Conservation (phyloP, 805 yeast genomes). For the Saccharomycopsis lassenensis region DNA sequence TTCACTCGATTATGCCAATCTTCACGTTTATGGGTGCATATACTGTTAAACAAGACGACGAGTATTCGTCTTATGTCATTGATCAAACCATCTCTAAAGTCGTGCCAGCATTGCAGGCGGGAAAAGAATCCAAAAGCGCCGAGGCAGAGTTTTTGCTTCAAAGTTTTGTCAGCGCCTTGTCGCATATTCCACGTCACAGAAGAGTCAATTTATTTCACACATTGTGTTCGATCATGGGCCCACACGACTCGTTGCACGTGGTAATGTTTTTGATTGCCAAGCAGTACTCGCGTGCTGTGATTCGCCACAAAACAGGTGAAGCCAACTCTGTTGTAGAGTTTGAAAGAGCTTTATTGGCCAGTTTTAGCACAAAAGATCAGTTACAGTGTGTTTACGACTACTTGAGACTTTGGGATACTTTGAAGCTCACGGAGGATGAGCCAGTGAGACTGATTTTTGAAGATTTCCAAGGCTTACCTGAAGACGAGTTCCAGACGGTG, state of each 20-base stretch:
- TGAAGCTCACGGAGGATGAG: no score
- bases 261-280: slow-evolving; percentile 72
- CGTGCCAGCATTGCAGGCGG: slow-evolving; percentile 71
- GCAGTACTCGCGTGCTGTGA: slow-evolving; percentile 49
- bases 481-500: slow-evolving; percentile 41
- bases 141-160: slow-evolving; percentile 79
- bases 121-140: slow-evolving; percentile 35
- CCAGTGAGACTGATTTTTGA: slow-evolving; percentile 19
- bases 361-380: slow-evolving; percentile 60
- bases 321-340: slow-evolving; percentile 63
- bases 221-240: slow-evolving; percentile 64
- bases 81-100: slow-evolving; percentile 85
- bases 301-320: slow-evolving; percentile 52
- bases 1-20: slow-evolving; percentile 98
- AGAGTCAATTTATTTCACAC: slow-evolving; percentile 77
- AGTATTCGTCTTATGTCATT: slow-evolving; percentile 82
- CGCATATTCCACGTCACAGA: slow-evolving; percentile 94
- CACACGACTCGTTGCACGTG: slow-evolving; percentile 53
- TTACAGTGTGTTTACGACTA: slow-evolving; percentile 42
- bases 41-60: slow-evolving; percentile 93
- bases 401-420: slow-evolving; percentile 39
- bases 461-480: no score
- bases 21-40: slow-evolving; percentile 99
- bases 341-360: slow-evolving; percentile 53
- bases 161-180: slow-evolving; percentile 88